These are phyloP conservation scores for Ophiostoma perfectum DNA, from an alignment of 2,329 filamentous ascomycete species.

Conservation along the genomic window DNA sequence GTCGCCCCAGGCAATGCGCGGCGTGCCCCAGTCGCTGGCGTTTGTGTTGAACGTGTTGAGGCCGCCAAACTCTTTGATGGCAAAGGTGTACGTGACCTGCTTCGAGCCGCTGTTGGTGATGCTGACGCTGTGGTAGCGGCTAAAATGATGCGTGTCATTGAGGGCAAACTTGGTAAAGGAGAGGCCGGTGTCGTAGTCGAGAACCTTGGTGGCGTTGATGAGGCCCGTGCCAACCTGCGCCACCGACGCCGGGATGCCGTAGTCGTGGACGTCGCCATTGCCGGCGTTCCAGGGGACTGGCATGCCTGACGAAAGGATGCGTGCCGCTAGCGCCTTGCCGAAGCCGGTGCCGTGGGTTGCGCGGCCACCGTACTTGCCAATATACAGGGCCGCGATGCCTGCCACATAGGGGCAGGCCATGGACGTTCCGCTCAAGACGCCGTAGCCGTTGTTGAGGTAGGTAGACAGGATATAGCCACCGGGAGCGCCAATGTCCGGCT, in stretches of 20 bases:
- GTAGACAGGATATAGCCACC: constrained; percentile 50
- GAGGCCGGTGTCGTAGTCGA: constrained; percentile 37
- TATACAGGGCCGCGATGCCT: constrained; percentile 50
- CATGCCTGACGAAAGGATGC: constrained; percentile 35
- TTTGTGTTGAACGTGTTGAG: constrained; percentile 31
- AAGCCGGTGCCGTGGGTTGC: constrained; percentile 32
- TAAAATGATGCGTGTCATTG: constrained; percentile 42
- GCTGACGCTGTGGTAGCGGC: constrained; percentile 28
- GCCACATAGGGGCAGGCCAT: constrained; percentile 46
- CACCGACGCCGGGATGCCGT: constrained; percentile 27
- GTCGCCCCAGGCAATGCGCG: constrained; percentile 9
- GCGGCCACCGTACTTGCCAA: constrained; percentile 33
- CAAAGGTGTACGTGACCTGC: constrained; percentile 35
- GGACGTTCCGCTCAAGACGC: constrained; percentile 48
- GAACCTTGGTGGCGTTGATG: constrained; percentile 39
- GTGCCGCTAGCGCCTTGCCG: constrained; percentile 31
- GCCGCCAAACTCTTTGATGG: constrained; percentile 33
- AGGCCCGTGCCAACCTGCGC: constrained; percentile 38
- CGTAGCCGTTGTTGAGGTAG: constrained; percentile 43
- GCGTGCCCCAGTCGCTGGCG: constrained; percentile 19
- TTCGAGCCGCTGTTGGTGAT: constrained; percentile 38
- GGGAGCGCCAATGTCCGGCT: constrained; percentile 45
- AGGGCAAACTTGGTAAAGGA: constrained; percentile 38
- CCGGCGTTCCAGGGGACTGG: constrained; percentile 30
- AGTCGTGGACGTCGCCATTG: constrained; percentile 26